Percentiles rank a stretch among this genome's conserved stretches.
Conservation (phyloP, 768 basidiomycete genomes). For the Paxillus involutus region DNA sequence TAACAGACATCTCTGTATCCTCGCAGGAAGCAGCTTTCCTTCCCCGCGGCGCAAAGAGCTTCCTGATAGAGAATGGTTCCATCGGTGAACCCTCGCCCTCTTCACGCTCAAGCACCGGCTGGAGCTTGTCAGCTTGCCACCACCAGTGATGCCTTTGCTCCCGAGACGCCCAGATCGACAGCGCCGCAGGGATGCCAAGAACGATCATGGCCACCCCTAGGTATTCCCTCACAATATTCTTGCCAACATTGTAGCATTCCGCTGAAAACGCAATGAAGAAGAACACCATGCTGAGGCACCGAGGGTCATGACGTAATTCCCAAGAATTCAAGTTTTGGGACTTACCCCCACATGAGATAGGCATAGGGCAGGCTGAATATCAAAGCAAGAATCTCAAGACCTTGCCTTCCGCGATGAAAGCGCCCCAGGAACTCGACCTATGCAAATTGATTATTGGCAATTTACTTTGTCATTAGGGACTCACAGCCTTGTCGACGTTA, state of each 20-base stretch:
- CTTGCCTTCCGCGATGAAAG: conserved; percentile 11
- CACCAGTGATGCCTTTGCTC: neutral
- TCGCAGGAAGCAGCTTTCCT: no score
- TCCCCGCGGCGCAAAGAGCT: neutral
- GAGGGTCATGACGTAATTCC: neutral
- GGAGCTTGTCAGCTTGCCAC: neutral
- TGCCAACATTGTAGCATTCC: neutral
- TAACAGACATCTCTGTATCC: no score
- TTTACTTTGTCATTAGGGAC: conserved; percentile 4
- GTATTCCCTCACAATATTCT: neutral
- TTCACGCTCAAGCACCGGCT: neutral
- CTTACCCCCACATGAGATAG: conserved; percentile 34
- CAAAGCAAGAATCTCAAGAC: conserved; percentile 32
- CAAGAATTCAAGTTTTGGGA: neutral
- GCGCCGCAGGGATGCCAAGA: neutral
- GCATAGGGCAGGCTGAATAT: conserved; percentile 34
- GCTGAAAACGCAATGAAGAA: neutral
- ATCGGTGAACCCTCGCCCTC: no score
- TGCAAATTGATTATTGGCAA: neutral
- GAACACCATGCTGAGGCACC: neutral
- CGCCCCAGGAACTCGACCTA: conserved; percentile 27
- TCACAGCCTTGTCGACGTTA: conserved; percentile 29
- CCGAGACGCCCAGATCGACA: neutral
- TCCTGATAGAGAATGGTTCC: neutral
- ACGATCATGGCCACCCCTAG: neutral